Evolutionary conservation across 768 basidiomycete species (phyloP).

Genomic region (Termitomyces sp.): DNA sequence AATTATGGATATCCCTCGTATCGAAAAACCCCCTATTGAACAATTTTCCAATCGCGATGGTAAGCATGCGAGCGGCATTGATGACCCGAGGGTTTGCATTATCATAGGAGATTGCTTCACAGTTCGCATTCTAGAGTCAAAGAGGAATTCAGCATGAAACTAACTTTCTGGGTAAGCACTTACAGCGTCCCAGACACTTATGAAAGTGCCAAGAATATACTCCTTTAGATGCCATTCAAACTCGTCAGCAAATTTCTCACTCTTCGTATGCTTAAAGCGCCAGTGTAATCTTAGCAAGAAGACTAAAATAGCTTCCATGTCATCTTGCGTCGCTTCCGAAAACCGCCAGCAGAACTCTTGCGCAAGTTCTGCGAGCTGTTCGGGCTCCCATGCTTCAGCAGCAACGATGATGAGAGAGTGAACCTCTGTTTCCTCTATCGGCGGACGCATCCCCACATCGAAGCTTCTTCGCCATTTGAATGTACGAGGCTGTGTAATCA

Average conservation of each 20-base stretch:
- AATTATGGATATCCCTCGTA: slow-evolving; percentile 9
- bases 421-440: slow-evolving; percentile 5
- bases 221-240: slow-evolving; percentile 16
- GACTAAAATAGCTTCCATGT: slow-evolving; percentile 1
- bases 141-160: neutral
- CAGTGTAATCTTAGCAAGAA: slow-evolving; percentile 9
- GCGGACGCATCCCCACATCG: slow-evolving; percentile 1
- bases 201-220: slow-evolving; percentile 12
- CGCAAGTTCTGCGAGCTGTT: slow-evolving; percentile 13
- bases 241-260: slow-evolving; percentile 5
- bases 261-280: slow-evolving; percentile 9
- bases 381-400: slow-evolving; percentile 9
- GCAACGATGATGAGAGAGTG: slow-evolving; percentile 10
- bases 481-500: slow-evolving; percentile 6
- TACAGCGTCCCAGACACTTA: slow-evolving; percentile 18
- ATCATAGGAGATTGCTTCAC: slow-evolving; percentile 12
- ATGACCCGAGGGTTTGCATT: neutral
- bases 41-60: slow-evolving; percentile 9
- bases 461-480: slow-evolving; percentile 13
- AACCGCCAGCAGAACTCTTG: slow-evolving; percentile 14
- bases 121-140: slow-evolving; percentile 6
- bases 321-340: slow-evolving; percentile 6
- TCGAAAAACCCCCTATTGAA: slow-evolving; percentile 8
- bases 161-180: neutral
- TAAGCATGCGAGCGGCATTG: slow-evolving; percentile 7